Evolutionary conservation across 306 rosid species (phyloP).

Genomic region (Hippophae tibetana): DNA sequence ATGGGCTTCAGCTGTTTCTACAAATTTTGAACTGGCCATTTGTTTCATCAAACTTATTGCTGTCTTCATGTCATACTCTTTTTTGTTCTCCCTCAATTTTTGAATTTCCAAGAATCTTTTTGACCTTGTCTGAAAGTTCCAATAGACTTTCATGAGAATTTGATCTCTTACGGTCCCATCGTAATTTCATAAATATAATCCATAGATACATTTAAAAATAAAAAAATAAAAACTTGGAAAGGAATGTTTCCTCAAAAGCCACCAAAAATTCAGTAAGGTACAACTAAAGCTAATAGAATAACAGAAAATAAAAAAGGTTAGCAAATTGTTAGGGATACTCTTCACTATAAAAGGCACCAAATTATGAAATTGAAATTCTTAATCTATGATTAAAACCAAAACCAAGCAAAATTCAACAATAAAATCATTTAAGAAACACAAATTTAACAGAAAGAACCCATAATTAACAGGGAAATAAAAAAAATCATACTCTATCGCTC

Average conservation of each 20-base stretch:
- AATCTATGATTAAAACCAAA: conserved; percentile 10
- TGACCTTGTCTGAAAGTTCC: conserved; percentile 51
- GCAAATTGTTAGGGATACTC: not conserved
- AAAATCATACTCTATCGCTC: conserved; percentile 65
- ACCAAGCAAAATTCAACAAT: not conserved
- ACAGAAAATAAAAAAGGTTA: not conserved
- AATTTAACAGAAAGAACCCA: not conserved
- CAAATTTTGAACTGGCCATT: conserved; percentile 62
- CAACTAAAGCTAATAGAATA: too few relatives aligned
- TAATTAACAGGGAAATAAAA: not conserved
- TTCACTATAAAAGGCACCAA: conserved; percentile 1
- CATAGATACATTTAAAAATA: too few relatives aligned
- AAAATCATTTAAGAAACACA: conserved; percentile 12
- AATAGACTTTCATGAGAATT: conserved; percentile 12
- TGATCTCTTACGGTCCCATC: conserved; percentile 2
- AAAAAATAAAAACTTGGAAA: not conserved
- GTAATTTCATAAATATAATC: not conserved
- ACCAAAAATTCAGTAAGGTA: too few relatives aligned
- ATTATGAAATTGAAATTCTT: conserved; percentile 13
- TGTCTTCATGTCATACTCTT: conserved; percentile 63
- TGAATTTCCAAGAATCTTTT: conserved; percentile 97
- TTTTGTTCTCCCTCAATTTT: conserved; percentile 71
- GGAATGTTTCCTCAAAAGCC: not conserved
- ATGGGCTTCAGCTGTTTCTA: conserved; percentile 94
- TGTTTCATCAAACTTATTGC: conserved; percentile 68